These are phyloP conservation scores for Phialophora verrucosa DNA, from an alignment of 2,329 filamentous ascomycete species.

Conservation along the genomic window DNA sequence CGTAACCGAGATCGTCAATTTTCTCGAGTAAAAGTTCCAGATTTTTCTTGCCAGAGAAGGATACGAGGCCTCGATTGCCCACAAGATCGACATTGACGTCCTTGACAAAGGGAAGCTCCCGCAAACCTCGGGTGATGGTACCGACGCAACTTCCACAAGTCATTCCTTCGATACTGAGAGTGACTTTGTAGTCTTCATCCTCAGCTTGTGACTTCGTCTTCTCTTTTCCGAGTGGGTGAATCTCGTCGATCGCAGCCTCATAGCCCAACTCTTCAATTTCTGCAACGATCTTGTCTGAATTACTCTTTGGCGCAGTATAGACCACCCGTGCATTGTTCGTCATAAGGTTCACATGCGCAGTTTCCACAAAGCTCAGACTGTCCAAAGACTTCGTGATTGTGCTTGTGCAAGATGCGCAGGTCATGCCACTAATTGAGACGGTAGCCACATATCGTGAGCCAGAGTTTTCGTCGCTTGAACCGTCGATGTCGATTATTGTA, in stretches of 20 bases:
- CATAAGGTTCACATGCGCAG: constrained; percentile 67
- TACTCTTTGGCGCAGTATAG: constrained; percentile 56
- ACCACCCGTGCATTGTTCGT: constrained; percentile 69
- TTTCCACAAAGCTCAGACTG: constrained; percentile 63
- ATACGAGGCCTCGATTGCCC: constrained; percentile 56
- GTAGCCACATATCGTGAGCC: constrained; percentile 28
- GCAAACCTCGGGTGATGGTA: constrained; percentile 55
- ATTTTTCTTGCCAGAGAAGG: constrained; percentile 56
- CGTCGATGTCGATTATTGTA: constrained; percentile 25
- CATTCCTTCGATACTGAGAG: constrained; percentile 62
- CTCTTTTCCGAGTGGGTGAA: constrained; percentile 25
- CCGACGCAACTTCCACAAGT: constrained; percentile 63
- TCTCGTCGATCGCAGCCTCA: constrained; percentile 51
- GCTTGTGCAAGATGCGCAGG: constrained; percentile 71
- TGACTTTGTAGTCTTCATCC: constrained; percentile 46
- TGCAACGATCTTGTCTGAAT: constrained; percentile 55
- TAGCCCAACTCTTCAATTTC: constrained; percentile 58
- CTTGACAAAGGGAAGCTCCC: constrained; percentile 54
- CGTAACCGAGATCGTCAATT: constrained; percentile 69
- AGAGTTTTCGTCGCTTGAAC: constrained; percentile 15
- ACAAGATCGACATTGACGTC: constrained; percentile 59
- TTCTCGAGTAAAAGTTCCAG: constrained; percentile 53
- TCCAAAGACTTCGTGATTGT: constrained; percentile 65
- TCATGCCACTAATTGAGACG: constrained; percentile 71
- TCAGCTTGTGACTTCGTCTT: constrained; percentile 16